Conservation (phyloP, 163 green algal genomes). For the Prototheca wickerhamii region DNA sequence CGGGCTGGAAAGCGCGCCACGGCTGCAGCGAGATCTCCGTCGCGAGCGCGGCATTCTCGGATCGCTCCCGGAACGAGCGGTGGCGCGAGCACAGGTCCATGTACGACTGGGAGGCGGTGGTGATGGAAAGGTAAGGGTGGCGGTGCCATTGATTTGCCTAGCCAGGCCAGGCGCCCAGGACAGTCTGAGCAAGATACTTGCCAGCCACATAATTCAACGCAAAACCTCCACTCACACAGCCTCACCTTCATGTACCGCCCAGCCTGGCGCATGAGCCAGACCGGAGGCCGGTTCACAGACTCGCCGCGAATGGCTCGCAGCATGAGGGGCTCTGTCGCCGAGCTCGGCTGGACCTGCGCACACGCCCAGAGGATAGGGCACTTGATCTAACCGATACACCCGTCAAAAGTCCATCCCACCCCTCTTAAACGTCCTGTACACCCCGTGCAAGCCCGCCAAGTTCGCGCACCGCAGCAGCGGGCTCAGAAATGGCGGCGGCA, state of each 20-base stretch:
- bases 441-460: too few species aligned
- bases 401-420: too few species aligned
- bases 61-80: slow-evolving; percentile 83
- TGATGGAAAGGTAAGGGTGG: neutral
- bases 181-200: neutral
- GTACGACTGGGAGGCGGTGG: too few species aligned
- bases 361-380: too few species aligned
- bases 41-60: slow-evolving; percentile 75
- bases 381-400: too few species aligned
- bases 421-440: too few species aligned
- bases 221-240: too few species aligned
- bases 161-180: neutral
- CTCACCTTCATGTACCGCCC: slow-evolving; percentile 95
- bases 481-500: too few species aligned
- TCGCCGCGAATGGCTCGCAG: slow-evolving; percentile 75
- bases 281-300: slow-evolving; percentile 70
- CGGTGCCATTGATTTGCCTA: neutral
- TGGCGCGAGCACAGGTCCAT: slow-evolving; percentile 88
- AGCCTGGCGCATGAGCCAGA: slow-evolving; percentile 96
- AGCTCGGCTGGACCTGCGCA: too few species aligned
- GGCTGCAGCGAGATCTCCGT: slow-evolving; percentile 89
- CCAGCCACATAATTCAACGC: slow-evolving; percentile 1
- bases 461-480: too few species aligned
- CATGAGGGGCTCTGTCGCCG: slow-evolving; percentile 56
- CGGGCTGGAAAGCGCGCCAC: slow-evolving; percentile 84